Conservation (phyloP, 179 eudicot genomes). For the Gypsophila paniculata region DNA sequence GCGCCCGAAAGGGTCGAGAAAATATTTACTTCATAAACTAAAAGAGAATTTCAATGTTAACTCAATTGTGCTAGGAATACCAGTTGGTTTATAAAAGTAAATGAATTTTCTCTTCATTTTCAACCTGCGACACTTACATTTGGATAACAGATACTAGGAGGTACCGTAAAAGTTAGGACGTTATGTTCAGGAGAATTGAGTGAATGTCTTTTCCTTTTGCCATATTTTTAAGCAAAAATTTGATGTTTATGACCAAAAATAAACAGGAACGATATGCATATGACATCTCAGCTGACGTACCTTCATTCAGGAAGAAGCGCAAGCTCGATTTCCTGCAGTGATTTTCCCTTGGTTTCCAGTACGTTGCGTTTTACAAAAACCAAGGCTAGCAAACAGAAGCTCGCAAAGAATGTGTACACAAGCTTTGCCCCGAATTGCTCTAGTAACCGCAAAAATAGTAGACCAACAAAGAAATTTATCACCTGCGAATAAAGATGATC, state of each 20-base stretch:
- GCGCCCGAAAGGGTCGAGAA: too few species aligned
- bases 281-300: slow-evolving; percentile 24
- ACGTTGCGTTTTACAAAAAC: slow-evolving; percentile 69
- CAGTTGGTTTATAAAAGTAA: too few species aligned
- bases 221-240: not conserved
- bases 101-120: too few species aligned
- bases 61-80: too few species aligned
- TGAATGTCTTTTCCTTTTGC: not conserved
- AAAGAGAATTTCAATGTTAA: too few species aligned
- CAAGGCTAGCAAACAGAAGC: slow-evolving; percentile 63
- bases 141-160: too few species aligned
- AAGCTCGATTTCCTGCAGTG: slow-evolving; percentile 86
- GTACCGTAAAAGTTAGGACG: too few species aligned
- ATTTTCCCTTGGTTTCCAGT: slow-evolving; percentile 86
- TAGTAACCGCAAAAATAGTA: slow-evolving; percentile 67
- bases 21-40: too few species aligned
- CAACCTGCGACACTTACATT: too few species aligned
- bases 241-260: not conserved
- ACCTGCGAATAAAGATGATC: slow-evolving; percentile 41
- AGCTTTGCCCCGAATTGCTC: slow-evolving; percentile 76
- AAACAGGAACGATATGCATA: not conserved
- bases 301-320: slow-evolving; percentile 66
- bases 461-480: slow-evolving; percentile 78
- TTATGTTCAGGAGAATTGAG: too few species aligned
- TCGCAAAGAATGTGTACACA: slow-evolving; percentile 59